Evolutionary conservation across 106 monocot genomes (phyloP), one percentile per base, ranked within the genome.

Genomic region (Phalaenopsis aphrodite): DNA sequence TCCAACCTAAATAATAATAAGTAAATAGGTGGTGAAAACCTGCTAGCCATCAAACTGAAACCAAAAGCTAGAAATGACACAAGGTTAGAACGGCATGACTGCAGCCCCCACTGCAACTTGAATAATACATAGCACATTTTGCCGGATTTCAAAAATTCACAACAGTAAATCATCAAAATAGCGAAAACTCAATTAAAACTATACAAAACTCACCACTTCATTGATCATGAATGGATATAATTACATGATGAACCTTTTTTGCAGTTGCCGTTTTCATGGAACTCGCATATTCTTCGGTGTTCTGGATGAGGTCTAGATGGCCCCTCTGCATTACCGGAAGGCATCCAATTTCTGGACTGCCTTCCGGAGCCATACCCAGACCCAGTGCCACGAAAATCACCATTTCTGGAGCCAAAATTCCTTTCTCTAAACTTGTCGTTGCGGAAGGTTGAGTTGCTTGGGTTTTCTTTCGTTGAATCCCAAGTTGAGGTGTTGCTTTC

Each of bases 401-500:
- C 80, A 38, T 47, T 24, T 46, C 85, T 43, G 42, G 85, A 79
- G 41, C 77, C 66, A 52, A 85, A 69, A 80, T 85, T 68, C 57
- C 80, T 52, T 55, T 81, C 83, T 66, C 83, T 83, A 48, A 42
- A 41, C 16, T 81, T 78, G 61, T 81, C 77, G 42, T 77, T 80
- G 8, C 75, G 86, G 52, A 41, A 36, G 49, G 68, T 81, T 80
- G 77, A 79, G 23, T 42, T 73, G 46, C 71, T 76, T 45, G 79
- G 75, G 41, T 82, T 83, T 12, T 79, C 79, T 19, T 56, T 46
- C 43, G 86, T 67, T 52, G 85, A 43, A 85, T 84, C 77, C 81
- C 81, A 75, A 74, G 82, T 47, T 41, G 58, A 17, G 48, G 78
- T 81, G 1, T 52, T 48, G 83, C 78, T 90, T 30, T 79, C 85